Percentiles rank a stretch among this genome's conserved stretches.
Conservation (phyloP, 2,329 filamentous ascomycete genomes). For the Xylariaceae sp. region DNA sequence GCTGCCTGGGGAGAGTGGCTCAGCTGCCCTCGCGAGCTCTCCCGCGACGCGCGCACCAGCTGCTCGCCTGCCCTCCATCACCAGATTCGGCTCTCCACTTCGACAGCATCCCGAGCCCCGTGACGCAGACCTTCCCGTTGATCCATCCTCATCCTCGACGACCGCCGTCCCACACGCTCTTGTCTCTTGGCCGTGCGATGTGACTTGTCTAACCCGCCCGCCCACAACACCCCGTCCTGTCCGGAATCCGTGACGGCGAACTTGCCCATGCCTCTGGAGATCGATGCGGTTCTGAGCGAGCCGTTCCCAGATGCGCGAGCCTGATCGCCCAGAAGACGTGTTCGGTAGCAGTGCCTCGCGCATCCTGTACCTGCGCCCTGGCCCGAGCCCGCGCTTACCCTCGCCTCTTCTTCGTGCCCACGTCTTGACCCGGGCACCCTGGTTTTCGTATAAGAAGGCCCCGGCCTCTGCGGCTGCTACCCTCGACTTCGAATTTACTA, state of each 20-base stretch:
- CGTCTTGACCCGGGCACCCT: slow-evolving; percentile 12
- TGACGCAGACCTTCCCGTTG: slow-evolving; percentile 16
- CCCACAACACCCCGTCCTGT: slow-evolving; percentile 10
- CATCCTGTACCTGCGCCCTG: slow-evolving; percentile 12
- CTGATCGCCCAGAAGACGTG: background rate
- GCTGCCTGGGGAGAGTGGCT: slow-evolving; percentile 12
- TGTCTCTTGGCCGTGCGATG: slow-evolving; percentile 15
- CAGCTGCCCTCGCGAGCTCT: slow-evolving; percentile 12
- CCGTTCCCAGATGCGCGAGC: background rate
- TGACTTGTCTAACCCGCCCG: slow-evolving; percentile 16
- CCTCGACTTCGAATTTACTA: background rate
- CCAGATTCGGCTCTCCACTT: slow-evolving; percentile 7
- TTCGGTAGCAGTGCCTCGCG: background rate
- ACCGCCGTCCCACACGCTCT: slow-evolving; percentile 6
- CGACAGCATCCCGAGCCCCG: slow-evolving; percentile 12
- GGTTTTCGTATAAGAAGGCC: slow-evolving; percentile 12
- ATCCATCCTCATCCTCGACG: slow-evolving; percentile 4
- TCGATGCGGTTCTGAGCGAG: background rate
- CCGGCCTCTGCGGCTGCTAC: slow-evolving; percentile 1
- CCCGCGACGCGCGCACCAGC: slow-evolving; percentile 1
- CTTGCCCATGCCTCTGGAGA: no score
- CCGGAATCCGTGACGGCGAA: slow-evolving; percentile 7
- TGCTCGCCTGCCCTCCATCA: slow-evolving; percentile 2
- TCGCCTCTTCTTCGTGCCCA: slow-evolving; percentile 6
- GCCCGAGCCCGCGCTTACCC: no score